phyloP scores from a whole-genome alignment of 768 basidiomycete species.

The Auricularia heimuer region DNA sequence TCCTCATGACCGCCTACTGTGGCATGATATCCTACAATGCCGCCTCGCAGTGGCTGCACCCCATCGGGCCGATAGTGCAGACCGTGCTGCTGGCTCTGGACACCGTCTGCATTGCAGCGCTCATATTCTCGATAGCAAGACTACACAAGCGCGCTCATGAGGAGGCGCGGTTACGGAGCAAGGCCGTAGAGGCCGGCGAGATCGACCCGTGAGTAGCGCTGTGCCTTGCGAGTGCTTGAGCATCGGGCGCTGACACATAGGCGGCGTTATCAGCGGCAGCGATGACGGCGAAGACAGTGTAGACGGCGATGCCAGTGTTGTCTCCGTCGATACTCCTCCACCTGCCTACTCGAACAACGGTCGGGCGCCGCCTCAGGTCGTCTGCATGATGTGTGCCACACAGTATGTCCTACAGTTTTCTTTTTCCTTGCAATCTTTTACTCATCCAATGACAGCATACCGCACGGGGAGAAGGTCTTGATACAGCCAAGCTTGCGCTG shows the following conservation, averaged over 20 bases:
- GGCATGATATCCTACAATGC: constrained; percentile 2
- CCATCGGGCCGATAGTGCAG: not conserved
- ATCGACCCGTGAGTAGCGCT: not conserved
- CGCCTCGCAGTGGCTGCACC: not conserved
- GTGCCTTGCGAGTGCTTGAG: not conserved
- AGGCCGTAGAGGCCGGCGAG: not conserved
- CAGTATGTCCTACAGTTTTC: not conserved
- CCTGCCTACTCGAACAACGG: not conserved
- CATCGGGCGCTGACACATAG: not conserved
- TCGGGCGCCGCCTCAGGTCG: not conserved
- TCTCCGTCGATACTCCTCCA: not conserved
- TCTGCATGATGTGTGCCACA: constrained; percentile 1
- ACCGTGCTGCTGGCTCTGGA: not conserved
- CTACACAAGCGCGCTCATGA: not conserved
- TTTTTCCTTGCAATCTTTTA: not conserved
- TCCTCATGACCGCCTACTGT: constrained; percentile 1
- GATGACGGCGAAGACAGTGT: not conserved
- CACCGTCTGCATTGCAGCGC: not conserved
- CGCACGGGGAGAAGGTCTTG: not conserved
- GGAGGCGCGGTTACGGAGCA: not conserved
- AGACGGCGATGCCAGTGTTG: not conserved
- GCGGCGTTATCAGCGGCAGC: not conserved
- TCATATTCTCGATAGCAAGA: not conserved
- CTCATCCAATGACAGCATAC: not conserved
- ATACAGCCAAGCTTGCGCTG: not conserved